phyloP scores from a whole-genome alignment of 371 early-diverging fungal genomes.

The Syncephalis fuscata region DNA sequence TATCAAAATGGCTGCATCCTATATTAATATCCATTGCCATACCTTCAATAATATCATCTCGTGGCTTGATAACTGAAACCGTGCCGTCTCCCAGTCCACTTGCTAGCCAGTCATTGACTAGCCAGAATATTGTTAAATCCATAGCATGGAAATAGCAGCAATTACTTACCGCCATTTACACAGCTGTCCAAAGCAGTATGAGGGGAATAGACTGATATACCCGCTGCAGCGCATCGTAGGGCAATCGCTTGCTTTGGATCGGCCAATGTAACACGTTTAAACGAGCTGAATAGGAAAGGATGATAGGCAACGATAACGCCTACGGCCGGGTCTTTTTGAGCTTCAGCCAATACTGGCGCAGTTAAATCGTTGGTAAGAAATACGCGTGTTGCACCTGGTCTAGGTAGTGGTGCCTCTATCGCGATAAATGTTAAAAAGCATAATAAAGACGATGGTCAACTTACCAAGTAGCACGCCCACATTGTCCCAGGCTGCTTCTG shows the following conservation, averaged over 20 bases:
- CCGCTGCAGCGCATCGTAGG: constrained; percentile 61
- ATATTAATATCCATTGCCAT: not conserved
- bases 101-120: constrained; percentile 75
- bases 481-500: constrained; percentile 93
- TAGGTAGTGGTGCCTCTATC: constrained; percentile 4
- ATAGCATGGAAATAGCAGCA: not conserved
- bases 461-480: constrained; percentile 78
- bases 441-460: not conserved
- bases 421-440: not conserved
- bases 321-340: constrained; percentile 55
- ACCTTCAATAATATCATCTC: constrained; percentile 34
- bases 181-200: constrained; percentile 92
- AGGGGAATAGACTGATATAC: constrained; percentile 89
- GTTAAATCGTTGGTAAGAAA: constrained; percentile 95
- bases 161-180: constrained; percentile 45
- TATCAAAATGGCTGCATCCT: no score
- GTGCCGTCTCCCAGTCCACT: constrained; percentile 36
- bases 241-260: constrained; percentile 70
- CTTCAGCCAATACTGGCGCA: constrained; percentile 75
- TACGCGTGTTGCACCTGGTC: constrained; percentile 21
- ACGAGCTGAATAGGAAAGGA: constrained; percentile 83
- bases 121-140: no score
- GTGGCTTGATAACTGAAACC: constrained; percentile 27
- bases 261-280: constrained; percentile 63
- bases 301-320: constrained; percentile 91